A percentile compares a stretch with the other conserved stretches of the same genome.
These are phyloP conservation scores for Delonix regia DNA, from an alignment of 306 rosid species.

Conservation along the genomic window DNA sequence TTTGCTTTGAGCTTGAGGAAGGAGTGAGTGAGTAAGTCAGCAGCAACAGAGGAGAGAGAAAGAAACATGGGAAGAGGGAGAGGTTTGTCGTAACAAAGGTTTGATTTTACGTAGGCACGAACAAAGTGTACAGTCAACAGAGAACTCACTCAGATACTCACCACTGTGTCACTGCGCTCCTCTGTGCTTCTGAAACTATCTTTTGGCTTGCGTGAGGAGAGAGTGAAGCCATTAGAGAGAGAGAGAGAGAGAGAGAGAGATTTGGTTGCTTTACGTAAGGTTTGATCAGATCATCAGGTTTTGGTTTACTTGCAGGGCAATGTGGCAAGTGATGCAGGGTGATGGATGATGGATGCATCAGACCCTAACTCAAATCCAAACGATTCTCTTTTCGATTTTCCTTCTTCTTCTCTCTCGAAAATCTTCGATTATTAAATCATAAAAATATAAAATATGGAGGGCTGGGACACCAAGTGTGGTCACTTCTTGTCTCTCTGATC, in stretches of 20 bases:
- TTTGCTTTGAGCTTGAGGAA: no score
- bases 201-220: slow-evolving; percentile 13
- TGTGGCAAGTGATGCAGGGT: neutral
- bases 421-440: no score
- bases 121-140: neutral
- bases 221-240: neutral
- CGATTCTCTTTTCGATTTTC: neutral
- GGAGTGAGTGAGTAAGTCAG: no score
- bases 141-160: neutral
- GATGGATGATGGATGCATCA: no score
- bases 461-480: neutral
- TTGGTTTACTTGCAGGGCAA: neutral
- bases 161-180: neutral
- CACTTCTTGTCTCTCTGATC: neutral
- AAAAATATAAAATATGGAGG: no score
- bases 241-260: neutral
- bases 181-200: neutral
- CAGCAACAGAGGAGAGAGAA: no score
- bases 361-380: neutral
- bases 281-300: no score
- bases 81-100: neutral
- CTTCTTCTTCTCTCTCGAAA: no score
- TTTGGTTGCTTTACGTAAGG: slow-evolving; percentile 29
- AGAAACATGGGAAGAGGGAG: no score
- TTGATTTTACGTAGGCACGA: slow-evolving; percentile 22